Conservation (phyloP, 176 grass and related monocot species). For the sorghum (Sorghum bicolor) region Sorghum_bicolor_NCBIv3 NC_012871.2:7360001-7360500, state of each 20-base stretch:
- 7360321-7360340: neutral
- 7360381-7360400: conserved; percentile 82
- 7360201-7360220: neutral
- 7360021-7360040: conserved; percentile 11
- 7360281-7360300: conserved; percentile 2
- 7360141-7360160: conserved; percentile 4
- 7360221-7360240: neutral
- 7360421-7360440: neutral
- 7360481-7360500: neutral
- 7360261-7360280: conserved; percentile 37
- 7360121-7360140: neutral
- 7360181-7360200: neutral
- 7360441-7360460: neutral
- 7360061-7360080: conserved; percentile 28
- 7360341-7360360: neutral
- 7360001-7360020: neutral
- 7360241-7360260: conserved; percentile 72
- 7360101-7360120: neutral
- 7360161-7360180: neutral
- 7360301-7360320: neutral
- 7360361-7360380: conserved; percentile 78
- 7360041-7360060: conserved; percentile 24
- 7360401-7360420: conserved; percentile 49
- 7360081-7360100: neutral
- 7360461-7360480: neutral